phyloP scores from a whole-genome alignment of 805 yeast species.

The Cyberlindnera veronae region DNA sequence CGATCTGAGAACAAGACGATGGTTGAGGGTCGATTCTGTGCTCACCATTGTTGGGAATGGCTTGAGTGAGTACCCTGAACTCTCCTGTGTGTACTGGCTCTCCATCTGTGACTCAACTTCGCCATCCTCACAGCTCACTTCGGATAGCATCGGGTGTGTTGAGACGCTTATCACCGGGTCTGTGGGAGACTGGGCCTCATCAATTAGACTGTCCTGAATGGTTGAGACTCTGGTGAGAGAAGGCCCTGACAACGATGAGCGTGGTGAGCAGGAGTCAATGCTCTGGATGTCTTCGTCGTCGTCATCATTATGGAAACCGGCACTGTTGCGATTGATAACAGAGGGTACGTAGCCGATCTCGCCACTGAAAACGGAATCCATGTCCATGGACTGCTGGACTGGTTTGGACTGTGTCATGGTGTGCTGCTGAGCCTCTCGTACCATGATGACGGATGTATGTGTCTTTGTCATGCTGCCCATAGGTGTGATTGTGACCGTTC shows the following conservation, averaged over 20 bases:
- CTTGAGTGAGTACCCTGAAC: slow-evolving; percentile 8
- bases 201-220: slow-evolving; percentile 2
- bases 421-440: slow-evolving; percentile 4
- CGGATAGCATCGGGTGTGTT: slow-evolving; percentile 4
- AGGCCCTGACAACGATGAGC: slow-evolving; percentile 9
- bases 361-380: slow-evolving; percentile 14
- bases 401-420: neutral
- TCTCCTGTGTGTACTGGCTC: slow-evolving; percentile 4
- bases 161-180: slow-evolving; percentile 7
- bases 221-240: slow-evolving; percentile 17
- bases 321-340: neutral
- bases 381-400: slow-evolving; percentile 7
- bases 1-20: slow-evolving; percentile 18
- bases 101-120: slow-evolving; percentile 4
- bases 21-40: slow-evolving; percentile 8
- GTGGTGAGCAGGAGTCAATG: slow-evolving; percentile 3
- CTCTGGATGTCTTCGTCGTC: neutral
- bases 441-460: slow-evolving; percentile 16
- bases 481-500: slow-evolving; percentile 15
- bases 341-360: slow-evolving; percentile 20
- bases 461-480: slow-evolving; percentile 12
- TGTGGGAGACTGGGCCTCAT: neutral
- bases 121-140: slow-evolving; percentile 6
- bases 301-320: neutral
- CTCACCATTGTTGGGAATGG: slow-evolving; percentile 20